These are phyloP conservation scores for Thalassiosira hispida DNA, from an alignment of 352 stramenopile species.

Conservation along the genomic window DNA sequence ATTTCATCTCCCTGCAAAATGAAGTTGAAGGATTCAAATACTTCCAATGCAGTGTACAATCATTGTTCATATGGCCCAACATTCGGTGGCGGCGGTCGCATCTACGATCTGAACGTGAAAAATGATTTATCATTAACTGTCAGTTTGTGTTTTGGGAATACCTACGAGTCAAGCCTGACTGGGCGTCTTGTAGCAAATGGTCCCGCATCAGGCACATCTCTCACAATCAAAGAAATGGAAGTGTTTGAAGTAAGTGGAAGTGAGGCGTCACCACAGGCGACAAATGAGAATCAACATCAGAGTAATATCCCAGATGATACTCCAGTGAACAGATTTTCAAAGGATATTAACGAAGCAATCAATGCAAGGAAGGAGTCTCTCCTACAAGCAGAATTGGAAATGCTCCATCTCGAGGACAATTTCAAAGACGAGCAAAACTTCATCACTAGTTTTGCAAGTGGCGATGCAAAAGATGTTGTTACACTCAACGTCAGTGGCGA, in stretches of 20 bases:
- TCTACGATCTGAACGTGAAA: constrained; percentile 1
- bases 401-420: constrained; percentile 7
- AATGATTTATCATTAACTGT: neutral
- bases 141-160: neutral
- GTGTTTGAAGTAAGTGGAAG: constrained; percentile 29
- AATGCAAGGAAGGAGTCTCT: constrained; percentile 18
- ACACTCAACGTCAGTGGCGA: constrained; percentile 27
- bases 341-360: constrained; percentile 25
- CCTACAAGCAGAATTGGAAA: constrained; percentile 9
- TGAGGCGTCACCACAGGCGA: neutral
- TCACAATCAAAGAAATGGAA: constrained; percentile 34
- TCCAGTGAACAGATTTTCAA: constrained; percentile 4
- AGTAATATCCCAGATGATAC: neutral
- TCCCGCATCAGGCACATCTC: neutral
- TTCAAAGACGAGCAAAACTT: constrained; percentile 28
- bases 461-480: constrained; percentile 22
- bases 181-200: neutral
- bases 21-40: constrained; percentile 1
- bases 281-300: neutral
- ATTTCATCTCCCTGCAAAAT: constrained; percentile 18
- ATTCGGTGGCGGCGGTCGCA: constrained; percentile 10
- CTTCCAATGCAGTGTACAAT: neutral
- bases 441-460: constrained; percentile 14
- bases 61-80: constrained; percentile 1
- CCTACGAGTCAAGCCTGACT: neutral